These are phyloP conservation scores for Podila verticillata DNA, from an alignment of 192 early-diverging fungal genomes.

Conservation along the genomic window DNA sequence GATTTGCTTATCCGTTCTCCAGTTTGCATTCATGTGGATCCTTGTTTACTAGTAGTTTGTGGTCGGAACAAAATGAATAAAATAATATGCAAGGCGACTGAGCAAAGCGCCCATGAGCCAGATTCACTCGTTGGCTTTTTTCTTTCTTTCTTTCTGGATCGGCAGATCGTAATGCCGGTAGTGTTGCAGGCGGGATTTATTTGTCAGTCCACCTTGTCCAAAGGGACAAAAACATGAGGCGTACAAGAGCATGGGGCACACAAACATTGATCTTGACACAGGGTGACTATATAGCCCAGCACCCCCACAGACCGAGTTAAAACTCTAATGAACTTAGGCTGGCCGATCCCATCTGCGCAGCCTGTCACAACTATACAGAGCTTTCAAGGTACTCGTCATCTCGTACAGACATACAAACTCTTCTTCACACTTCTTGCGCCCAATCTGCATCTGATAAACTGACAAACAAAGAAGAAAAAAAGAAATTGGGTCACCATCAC, in stretches of 20 bases:
- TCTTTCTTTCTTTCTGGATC: background rate
- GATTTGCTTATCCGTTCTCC: constrained; percentile 84
- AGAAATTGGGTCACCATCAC: too few relatives aligned
- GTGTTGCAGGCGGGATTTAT: background rate
- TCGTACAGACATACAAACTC: too few relatives aligned
- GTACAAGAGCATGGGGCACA: background rate
- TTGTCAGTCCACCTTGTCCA: too few relatives aligned
- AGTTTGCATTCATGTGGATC: constrained; percentile 85
- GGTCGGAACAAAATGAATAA: background rate
- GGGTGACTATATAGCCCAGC: too few relatives aligned
- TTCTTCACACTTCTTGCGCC: too few relatives aligned
- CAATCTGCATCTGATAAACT: background rate
- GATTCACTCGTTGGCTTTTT: too few relatives aligned
- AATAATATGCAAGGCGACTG: background rate
- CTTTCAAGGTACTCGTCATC: too few relatives aligned
- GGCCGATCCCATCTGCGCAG: background rate
- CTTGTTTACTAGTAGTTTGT: constrained; percentile 56
- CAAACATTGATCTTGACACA: background rate
- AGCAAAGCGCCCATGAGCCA: background rate
- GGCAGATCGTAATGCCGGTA: background rate
- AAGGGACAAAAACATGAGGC: too few relatives aligned
- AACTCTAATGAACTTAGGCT: background rate
- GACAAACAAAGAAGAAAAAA: background rate
- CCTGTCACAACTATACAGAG: background rate
- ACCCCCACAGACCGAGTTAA: too few relatives aligned